phyloP scores from a whole-genome alignment of 495 filamentous ascomycete genomes.

The Mytilinidion resinicola region DNA sequence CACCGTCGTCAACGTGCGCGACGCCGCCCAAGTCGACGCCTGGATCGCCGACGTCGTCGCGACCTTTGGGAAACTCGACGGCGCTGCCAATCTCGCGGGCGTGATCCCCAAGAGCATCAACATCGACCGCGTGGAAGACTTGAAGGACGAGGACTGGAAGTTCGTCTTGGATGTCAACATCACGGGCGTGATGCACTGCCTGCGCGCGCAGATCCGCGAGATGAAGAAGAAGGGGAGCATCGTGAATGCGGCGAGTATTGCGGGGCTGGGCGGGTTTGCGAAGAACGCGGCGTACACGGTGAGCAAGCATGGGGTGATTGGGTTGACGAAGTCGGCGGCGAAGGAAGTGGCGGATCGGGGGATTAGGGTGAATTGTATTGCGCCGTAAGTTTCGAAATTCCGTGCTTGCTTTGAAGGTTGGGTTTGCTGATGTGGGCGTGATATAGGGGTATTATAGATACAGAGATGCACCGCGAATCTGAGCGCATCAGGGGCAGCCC shows the following conservation, averaged over 20 bases:
- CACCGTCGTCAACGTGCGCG: constrained; percentile 41
- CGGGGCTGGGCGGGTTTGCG: constrained; percentile 20
- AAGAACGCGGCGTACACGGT: constrained; percentile 26
- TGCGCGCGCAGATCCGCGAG: constrained; percentile 20
- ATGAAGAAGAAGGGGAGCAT: constrained; percentile 27
- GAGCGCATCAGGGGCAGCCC: constrained; percentile 23
- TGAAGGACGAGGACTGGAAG: constrained; percentile 29
- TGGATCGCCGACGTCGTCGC: constrained; percentile 44
- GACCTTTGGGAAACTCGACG: constrained; percentile 33
- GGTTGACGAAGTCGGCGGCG: constrained; percentile 26
- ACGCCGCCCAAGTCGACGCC: constrained; percentile 37
- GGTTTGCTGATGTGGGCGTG: neutral
- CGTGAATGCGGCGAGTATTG: constrained; percentile 26
- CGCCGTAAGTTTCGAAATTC: constrained; percentile 18
- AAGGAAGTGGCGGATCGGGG: constrained; percentile 26
- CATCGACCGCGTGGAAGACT: constrained; percentile 24
- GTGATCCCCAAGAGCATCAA: constrained; percentile 24
- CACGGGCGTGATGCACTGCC: constrained; percentile 27
- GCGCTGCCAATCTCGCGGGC: constrained; percentile 27
- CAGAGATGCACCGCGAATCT: constrained; percentile 47
- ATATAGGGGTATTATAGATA: constrained; percentile 48
- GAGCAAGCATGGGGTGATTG: constrained; percentile 27
- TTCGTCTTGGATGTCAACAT: constrained; percentile 28
- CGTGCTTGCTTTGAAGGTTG: neutral
- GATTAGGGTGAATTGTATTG: constrained; percentile 29